Evolutionary conservation across 768 basidiomycete genomes (phyloP).

Genomic region (Mrakia gelida): DNA sequence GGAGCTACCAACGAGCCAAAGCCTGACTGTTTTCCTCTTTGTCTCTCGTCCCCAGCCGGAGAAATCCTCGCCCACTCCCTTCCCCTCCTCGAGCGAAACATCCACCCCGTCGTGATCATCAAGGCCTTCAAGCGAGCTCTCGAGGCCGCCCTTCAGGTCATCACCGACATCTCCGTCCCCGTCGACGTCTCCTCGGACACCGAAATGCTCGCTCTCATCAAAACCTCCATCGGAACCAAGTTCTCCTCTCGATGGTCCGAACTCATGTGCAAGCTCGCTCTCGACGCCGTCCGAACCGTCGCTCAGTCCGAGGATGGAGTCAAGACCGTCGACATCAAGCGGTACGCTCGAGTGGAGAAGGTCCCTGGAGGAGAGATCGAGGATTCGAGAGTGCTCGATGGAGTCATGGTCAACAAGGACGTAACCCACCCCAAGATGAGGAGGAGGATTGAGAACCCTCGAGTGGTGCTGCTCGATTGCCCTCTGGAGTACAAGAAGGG

Average conservation of each 20-base stretch:
- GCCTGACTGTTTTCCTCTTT: background rate
- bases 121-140: slow-evolving; percentile 95
- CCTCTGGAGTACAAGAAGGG: slow-evolving; percentile 99
- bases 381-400: slow-evolving; percentile 74
- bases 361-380: slow-evolving; percentile 97
- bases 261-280: slow-evolving; percentile 91
- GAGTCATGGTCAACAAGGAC: slow-evolving; percentile 98
- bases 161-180: slow-evolving; percentile 79
- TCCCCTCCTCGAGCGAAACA: slow-evolving; percentile 87
- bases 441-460: slow-evolving; percentile 77
- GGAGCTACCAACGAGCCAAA: background rate
- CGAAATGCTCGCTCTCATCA: slow-evolving; percentile 94
- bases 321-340: slow-evolving; percentile 94
- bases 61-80: slow-evolving; percentile 96
- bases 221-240: slow-evolving; percentile 97
- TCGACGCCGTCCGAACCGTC: slow-evolving; percentile 87
- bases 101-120: slow-evolving; percentile 98
- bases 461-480: slow-evolving; percentile 86
- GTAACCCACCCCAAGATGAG: slow-evolving; percentile 97
- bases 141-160: slow-evolving; percentile 81
- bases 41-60: slow-evolving; percentile 57
- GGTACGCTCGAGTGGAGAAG: slow-evolving; percentile 96
- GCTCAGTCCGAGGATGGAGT: slow-evolving; percentile 57
- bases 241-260: slow-evolving; percentile 95
- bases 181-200: slow-evolving; percentile 79